A percentile compares a stretch with the other conserved stretches of the same genome.
phyloP scores from a whole-genome alignment of 805 yeast species.

The Yarrowia sp. region DNA sequence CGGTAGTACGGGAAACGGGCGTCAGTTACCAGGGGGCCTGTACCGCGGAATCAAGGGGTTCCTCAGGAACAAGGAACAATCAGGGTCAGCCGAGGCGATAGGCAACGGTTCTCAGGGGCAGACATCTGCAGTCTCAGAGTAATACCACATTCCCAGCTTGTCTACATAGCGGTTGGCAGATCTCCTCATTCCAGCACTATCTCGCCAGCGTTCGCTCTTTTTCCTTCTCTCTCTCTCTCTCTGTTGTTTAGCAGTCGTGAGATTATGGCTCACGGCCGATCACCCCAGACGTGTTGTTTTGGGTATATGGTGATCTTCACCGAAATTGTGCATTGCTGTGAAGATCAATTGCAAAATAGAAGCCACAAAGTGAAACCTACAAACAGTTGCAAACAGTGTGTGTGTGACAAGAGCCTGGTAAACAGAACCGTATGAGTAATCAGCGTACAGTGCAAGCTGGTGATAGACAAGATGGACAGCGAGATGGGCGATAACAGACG shows the following conservation, averaged over 20 bases:
- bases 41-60: slow-evolving; percentile 10
- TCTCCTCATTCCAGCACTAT: slow-evolving; percentile 17
- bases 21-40: background rate
- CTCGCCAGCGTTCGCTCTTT: background rate
- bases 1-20: slow-evolving; percentile 14
- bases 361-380: slow-evolving; percentile 12
- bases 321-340: slow-evolving; percentile 28
- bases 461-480: slow-evolving; percentile 9
- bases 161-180: background rate
- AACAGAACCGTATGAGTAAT: background rate
- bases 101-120: background rate
- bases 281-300: slow-evolving; percentile 37
- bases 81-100: background rate
- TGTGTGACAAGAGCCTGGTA: background rate
- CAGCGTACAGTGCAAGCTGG: slow-evolving; percentile 1
- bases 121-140: background rate
- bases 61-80: slow-evolving; percentile 7
- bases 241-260: background rate
- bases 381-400: slow-evolving; percentile 1
- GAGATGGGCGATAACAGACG: background rate
- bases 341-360: slow-evolving; percentile 16
- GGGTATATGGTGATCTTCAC: slow-evolving; percentile 21
- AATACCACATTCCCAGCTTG: slow-evolving; percentile 3
- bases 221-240: background rate
- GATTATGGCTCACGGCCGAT: slow-evolving; percentile 33